phyloP scores from a whole-genome alignment of 352 stramenopile genomes.

The Aphanomyces astaci region DNA sequence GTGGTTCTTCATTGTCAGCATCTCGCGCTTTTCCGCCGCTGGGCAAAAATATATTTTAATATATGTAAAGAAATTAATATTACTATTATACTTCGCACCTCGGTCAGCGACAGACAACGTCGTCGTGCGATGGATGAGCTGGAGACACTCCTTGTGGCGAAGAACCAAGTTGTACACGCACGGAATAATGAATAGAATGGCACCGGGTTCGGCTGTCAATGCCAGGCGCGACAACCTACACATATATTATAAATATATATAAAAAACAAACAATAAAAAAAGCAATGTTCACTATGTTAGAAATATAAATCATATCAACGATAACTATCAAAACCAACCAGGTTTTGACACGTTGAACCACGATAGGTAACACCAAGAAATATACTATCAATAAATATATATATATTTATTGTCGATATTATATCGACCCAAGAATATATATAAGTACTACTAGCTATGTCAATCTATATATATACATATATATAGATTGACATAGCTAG shows the following conservation, averaged over 20 bases:
- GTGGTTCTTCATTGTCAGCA: constrained; percentile 58
- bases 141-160: constrained; percentile 92
- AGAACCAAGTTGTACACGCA: constrained; percentile 95
- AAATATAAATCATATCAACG: no score
- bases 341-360: no score
- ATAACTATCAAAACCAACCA: no score
- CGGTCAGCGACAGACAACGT: constrained; percentile 53
- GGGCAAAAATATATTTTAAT: no score
- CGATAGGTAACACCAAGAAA: no score
- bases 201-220: constrained; percentile 81
- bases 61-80: neutral
- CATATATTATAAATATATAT: neutral
- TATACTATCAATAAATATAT: no score
- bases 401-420: no score
- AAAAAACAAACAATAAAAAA: neutral
- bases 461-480: no score
- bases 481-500: no score
- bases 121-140: constrained; percentile 88
- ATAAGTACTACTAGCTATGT: no score
- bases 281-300: no score
- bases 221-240: constrained; percentile 68
- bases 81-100: neutral
- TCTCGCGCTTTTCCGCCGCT: constrained; percentile 56
- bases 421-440: no score
- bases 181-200: constrained; percentile 92